Evolutionary conservation across 805 yeast genomes (phyloP).

Genomic region (Kazachstania martiniae): DNA sequence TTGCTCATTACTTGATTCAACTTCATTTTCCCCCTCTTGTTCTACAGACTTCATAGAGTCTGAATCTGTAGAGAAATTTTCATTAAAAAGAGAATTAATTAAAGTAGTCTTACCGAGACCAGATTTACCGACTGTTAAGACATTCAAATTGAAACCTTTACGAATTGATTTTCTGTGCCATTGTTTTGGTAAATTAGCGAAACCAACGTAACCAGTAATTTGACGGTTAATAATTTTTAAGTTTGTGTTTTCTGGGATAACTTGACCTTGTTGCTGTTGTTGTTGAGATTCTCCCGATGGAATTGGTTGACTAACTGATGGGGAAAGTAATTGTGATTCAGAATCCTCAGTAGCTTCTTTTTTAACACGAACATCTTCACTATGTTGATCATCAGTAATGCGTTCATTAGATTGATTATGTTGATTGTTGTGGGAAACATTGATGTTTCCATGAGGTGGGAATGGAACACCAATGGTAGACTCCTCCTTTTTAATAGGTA

Average conservation of each 20-base stretch:
- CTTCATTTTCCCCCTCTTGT: conserved; percentile 5
- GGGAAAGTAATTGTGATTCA: no score
- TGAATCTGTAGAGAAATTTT: conserved; percentile 30
- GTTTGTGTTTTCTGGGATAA: conserved; percentile 30
- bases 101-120: conserved; percentile 92
- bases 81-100: conserved; percentile 79
- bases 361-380: no score
- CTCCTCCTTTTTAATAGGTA: no score
- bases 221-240: conserved; percentile 66
- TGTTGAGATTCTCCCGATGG: no score
- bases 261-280: conserved; percentile 16
- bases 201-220: conserved; percentile 88
- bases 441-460: conserved; percentile 4
- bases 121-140: conserved; percentile 83
- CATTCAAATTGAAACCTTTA: conserved; percentile 79
- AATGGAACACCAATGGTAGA: conserved; percentile 2
- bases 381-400: background rate
- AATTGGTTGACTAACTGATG: no score
- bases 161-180: conserved; percentile 93
- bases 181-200: conserved; percentile 95
- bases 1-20: conserved; percentile 4
- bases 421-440: no score
- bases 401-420: background rate
- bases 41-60: conserved; percentile 8
- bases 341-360: no score